These are phyloP conservation scores for Musa itinerans DNA, from an alignment of 176 grass and related monocot genomes.

Conservation along the genomic window DNA sequence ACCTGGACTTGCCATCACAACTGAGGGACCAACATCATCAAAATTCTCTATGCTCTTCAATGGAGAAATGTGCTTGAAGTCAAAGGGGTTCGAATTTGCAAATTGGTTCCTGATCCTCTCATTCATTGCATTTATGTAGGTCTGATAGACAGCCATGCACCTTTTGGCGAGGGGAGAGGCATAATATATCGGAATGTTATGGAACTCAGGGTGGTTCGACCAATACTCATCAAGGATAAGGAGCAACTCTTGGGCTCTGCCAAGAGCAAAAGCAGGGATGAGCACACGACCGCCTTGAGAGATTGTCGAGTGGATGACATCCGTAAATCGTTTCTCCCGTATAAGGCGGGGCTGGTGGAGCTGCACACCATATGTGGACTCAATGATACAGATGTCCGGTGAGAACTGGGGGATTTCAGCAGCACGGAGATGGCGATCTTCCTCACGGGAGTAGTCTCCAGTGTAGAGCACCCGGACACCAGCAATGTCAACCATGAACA, in stretches of 20 bases:
- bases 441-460: conserved; percentile 87
- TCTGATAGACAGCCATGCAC: conserved; percentile 96
- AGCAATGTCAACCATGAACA: conserved; percentile 99
- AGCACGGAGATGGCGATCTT: conserved; percentile 78
- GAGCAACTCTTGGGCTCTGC: conserved; percentile 79
- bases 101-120: conserved; percentile 90
- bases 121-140: conserved; percentile 97
- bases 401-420: conserved; percentile 81
- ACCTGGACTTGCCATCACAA: conserved; percentile 88
- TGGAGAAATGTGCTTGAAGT: conserved; percentile 80
- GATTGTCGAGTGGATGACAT: conserved; percentile 71
- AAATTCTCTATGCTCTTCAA: conserved; percentile 96
- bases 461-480: conserved; percentile 84
- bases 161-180: conserved; percentile 89
- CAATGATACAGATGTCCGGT: conserved; percentile 87
- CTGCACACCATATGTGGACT: conserved; percentile 86
- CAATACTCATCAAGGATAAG: conserved; percentile 96
- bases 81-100: conserved; percentile 81
- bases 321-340: conserved; percentile 88
- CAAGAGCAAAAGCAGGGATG: conserved; percentile 90
- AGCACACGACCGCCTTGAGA: conserved; percentile 73
- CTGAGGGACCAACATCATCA: conserved; percentile 77
- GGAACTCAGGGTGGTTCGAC: conserved; percentile 82
- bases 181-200: conserved; percentile 94
- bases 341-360: conserved; percentile 63